A percentile compares a stretch with the other conserved stretches of the same genome.
phyloP scores from a whole-genome alignment of 768 basidiomycete genomes.

The Sporobolomyces phaffii region DNA sequence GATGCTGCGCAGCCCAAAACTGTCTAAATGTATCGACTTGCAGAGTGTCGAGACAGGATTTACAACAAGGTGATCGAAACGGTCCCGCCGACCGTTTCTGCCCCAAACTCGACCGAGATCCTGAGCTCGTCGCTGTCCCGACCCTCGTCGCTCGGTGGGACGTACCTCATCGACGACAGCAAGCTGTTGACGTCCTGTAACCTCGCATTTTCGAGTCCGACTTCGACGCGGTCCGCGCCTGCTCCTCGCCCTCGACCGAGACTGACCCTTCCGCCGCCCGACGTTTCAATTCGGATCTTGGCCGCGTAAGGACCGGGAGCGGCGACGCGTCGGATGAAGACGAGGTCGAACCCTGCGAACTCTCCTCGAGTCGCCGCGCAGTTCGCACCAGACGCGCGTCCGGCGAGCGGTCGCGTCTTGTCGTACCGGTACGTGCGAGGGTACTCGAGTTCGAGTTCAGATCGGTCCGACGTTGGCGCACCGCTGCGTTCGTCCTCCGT shows the following conservation, averaged over 20 bases:
- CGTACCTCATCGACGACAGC: constrained; percentile 1
- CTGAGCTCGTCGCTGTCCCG: constrained; percentile 3
- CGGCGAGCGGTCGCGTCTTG: too few species aligned
- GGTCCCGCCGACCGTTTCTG: constrained; percentile 5
- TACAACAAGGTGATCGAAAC: not conserved
- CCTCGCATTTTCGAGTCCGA: not conserved
- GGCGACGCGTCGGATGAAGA: constrained; percentile 8
- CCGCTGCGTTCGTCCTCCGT: not conserved
- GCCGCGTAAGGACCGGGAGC: not conserved
- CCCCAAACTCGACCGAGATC: constrained; percentile 15
- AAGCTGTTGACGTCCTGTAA: constrained; percentile 31
- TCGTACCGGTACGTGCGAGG: constrained; percentile 18
- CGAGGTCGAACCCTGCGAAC: constrained; percentile 33
- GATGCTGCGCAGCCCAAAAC: too few species aligned
- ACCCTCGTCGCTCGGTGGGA: not conserved
- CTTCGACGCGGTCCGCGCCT: not conserved
- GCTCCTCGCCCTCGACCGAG: not conserved
- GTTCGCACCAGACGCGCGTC: too few species aligned
- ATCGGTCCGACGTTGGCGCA: too few species aligned
- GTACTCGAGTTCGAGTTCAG: not conserved
- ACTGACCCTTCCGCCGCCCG: constrained; percentile 3
- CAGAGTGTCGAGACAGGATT: too few species aligned
- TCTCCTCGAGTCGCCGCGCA: too few species aligned
- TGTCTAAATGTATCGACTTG: too few species aligned
- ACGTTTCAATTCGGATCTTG: not conserved